These are phyloP conservation scores for Isatis tinctoria DNA, from an alignment of 345 rosid genomes.

Conservation along the genomic window DNA sequence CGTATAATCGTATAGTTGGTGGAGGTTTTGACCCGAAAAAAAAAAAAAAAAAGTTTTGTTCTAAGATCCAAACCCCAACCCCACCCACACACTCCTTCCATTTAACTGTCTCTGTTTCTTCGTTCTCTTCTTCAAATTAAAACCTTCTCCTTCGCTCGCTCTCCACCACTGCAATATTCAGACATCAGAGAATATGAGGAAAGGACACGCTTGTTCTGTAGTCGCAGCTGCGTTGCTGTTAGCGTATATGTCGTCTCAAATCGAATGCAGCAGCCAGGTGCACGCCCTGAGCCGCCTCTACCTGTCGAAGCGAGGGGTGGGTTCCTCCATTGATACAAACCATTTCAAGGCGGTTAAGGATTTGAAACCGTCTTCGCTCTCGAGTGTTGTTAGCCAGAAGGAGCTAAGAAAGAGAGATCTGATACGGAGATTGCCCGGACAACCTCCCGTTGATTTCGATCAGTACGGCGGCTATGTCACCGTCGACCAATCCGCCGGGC, in stretches of 20 bases:
- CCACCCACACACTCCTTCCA: background rate
- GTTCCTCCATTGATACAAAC: constrained; percentile 24
- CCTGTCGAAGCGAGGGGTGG: constrained; percentile 21
- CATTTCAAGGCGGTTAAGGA: constrained; percentile 27
- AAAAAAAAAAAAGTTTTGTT: background rate
- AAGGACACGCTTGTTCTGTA: constrained; percentile 2
- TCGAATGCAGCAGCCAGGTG: constrained; percentile 29
- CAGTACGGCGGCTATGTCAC: constrained; percentile 74
- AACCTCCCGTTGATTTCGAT: constrained; percentile 45
- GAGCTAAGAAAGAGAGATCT: constrained; percentile 47
- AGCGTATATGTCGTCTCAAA: background rate
- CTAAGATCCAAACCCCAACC: constrained; percentile 7
- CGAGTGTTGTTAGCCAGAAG: background rate
- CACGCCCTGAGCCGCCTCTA: constrained; percentile 33
- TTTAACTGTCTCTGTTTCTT: constrained; percentile 13
- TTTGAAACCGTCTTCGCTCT: constrained; percentile 14
- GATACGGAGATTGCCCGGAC: constrained; percentile 56
- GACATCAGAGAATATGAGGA: constrained; percentile 13
- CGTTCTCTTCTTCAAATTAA: constrained; percentile 6
- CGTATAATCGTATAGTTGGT: constrained; percentile 14
- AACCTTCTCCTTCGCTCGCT: background rate
- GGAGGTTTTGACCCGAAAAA: background rate
- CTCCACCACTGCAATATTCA: background rate
- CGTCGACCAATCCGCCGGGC: constrained; percentile 50
- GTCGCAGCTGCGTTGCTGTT: background rate